Evolutionary conservation across 768 basidiomycete species (phyloP).

Genomic region (Tephrocybe sp.): DNA sequence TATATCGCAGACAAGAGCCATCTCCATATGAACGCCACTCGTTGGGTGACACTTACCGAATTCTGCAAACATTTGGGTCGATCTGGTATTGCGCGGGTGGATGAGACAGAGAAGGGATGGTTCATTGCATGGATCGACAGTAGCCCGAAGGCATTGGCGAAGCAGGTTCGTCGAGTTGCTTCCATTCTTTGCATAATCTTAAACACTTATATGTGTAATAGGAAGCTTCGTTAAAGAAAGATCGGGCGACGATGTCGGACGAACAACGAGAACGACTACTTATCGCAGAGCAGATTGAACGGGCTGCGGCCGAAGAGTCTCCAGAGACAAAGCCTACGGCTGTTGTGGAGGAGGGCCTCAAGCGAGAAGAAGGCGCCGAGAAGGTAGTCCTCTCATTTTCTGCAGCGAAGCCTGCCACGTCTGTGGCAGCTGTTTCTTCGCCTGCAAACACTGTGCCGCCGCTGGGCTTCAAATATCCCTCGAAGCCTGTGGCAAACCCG

Average conservation of each 20-base stretch:
- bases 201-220: conserved; percentile 28
- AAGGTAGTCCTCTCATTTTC: conserved; percentile 78
- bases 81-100: conserved; percentile 84
- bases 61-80: conserved; percentile 90
- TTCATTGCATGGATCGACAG: conserved; percentile 98
- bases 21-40: conserved; percentile 97
- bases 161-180: conserved; percentile 55
- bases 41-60: conserved; percentile 98
- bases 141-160: conserved; percentile 90
- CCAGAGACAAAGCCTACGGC: conserved; percentile 36
- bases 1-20: conserved; percentile 94
- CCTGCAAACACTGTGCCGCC: conserved; percentile 32
- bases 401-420: conserved; percentile 49
- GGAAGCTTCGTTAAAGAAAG: conserved; percentile 90
- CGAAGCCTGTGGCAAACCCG: conserved; percentile 60
- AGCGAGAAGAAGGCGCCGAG: conserved; percentile 69
- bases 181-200: background rate
- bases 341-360: conserved; percentile 57
- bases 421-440: conserved; percentile 24
- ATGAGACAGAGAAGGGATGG: conserved; percentile 99
- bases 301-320: conserved; percentile 59
- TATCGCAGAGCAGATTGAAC: conserved; percentile 92
- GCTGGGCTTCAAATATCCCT: conserved; percentile 59
- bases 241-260: conserved; percentile 87
- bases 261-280: conserved; percentile 91